Conservation (phyloP, 345 rosid species). For the Punica granatum region DNA sequence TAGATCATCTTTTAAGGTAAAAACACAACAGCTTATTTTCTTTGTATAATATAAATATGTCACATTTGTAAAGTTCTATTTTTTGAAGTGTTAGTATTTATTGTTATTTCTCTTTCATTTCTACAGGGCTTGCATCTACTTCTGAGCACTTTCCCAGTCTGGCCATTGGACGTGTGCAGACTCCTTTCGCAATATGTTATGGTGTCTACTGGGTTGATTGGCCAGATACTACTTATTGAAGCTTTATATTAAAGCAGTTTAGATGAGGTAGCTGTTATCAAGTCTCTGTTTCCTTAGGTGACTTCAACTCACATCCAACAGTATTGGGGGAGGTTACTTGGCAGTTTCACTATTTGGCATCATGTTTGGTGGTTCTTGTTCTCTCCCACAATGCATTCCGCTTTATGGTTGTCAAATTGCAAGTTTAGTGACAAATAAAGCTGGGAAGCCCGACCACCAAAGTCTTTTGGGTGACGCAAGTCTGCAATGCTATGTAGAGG, state of each 20-base stretch:
- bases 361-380: conserved; percentile 32
- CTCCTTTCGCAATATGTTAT: not conserved
- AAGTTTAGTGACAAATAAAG: conserved; percentile 44
- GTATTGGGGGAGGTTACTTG: not conserved
- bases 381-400: conserved; percentile 21
- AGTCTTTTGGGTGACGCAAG: conserved; percentile 21
- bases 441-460: conserved; percentile 34
- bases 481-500: conserved; percentile 17
- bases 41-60: not conserved
- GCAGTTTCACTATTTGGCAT: conserved; percentile 11
- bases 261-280: conserved; percentile 7
- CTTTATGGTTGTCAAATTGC: conserved; percentile 27
- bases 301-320: not conserved
- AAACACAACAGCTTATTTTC: not conserved
- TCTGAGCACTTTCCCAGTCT: not conserved
- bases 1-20: not conserved
- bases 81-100: not conserved
- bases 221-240: not conserved
- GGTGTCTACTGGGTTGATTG: conserved; percentile 2
- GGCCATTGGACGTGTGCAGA: not conserved
- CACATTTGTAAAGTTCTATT: not conserved
- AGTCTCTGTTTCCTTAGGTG: not conserved
- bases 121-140: not conserved
- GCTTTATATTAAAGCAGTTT: not conserved
- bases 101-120: not conserved